These are phyloP conservation scores for Scenedesmus sp. DNA, from an alignment of 163 green algal species.

Conservation along the genomic window DNA sequence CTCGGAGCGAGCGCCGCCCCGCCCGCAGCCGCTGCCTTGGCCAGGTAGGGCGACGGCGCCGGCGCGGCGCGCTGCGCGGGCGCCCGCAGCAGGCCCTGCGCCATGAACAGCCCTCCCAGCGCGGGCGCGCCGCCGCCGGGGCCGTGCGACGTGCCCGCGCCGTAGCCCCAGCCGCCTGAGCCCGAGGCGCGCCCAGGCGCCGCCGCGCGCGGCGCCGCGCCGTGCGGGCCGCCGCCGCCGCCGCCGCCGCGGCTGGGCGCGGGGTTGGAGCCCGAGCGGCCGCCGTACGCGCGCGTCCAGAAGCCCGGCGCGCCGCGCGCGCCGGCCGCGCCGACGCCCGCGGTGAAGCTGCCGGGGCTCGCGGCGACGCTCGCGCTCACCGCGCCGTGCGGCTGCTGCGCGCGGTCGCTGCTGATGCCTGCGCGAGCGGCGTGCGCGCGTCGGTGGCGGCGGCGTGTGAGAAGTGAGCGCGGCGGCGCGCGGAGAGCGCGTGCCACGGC, in stretches of 20 bases:
- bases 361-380: background rate
- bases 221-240: background rate
- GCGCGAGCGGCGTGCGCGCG: background rate
- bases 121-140: background rate
- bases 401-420: constrained; percentile 8
- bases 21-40: too few relatives aligned
- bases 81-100: background rate
- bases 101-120: constrained; percentile 32
- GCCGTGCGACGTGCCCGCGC: background rate
- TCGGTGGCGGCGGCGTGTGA: too few relatives aligned
- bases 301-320: constrained; percentile 6
- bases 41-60: constrained; percentile 34
- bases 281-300: constrained; percentile 20
- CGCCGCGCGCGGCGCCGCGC: background rate
- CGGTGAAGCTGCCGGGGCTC: background rate
- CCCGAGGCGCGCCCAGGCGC: too few relatives aligned
- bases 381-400: constrained; percentile 4
- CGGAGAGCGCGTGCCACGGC: too few relatives aligned
- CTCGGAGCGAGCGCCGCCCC: too few relatives aligned
- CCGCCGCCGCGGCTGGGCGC: constrained; percentile 7
- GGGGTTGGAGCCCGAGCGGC: constrained; percentile 25
- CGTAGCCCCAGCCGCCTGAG: constrained; percentile 13
- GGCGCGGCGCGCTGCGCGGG: background rate
- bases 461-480: too few relatives aligned
- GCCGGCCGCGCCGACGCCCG: constrained; percentile 2